phyloP scores from a whole-genome alignment of 2,329 filamentous ascomycete genomes.

The Ceratocystis colombiana region DNA sequence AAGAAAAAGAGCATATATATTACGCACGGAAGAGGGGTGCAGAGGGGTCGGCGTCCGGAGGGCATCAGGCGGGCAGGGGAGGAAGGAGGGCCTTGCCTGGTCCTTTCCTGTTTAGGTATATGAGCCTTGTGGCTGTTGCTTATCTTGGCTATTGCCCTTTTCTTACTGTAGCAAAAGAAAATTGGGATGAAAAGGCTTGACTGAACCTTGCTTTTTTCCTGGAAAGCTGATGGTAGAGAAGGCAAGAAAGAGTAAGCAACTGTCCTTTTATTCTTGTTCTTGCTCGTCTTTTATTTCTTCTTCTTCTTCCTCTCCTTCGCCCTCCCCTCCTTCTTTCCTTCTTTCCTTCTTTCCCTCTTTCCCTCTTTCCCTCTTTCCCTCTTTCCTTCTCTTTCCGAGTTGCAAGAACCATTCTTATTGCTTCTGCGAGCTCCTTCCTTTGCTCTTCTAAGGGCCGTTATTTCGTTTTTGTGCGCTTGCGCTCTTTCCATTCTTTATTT shows the following conservation, averaged over 20 bases:
- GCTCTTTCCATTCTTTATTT: constrained; percentile 14
- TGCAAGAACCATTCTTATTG: constrained; percentile 15
- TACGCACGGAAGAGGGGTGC: not conserved
- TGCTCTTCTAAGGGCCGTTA: not conserved
- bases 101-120: not conserved
- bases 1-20: not conserved
- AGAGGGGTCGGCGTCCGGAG: not conserved
- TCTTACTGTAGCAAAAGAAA: no score
- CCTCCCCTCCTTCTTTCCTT: not conserved
- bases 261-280: not conserved
- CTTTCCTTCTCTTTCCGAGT: constrained; percentile 14
- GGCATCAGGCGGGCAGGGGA: no score
- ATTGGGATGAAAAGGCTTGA: no score
- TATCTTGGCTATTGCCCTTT: no score
- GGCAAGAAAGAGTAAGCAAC: no score
- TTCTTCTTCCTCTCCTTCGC: not conserved
- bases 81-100: not conserved
- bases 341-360: not conserved
- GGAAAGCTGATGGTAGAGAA: no score
- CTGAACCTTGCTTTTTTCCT: no score
- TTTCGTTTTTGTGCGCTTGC: constrained; percentile 14
- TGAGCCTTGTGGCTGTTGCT: not conserved
- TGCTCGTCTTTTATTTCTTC: not conserved
- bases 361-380: constrained; percentile 17
- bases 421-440: constrained; percentile 11